phyloP scores from a whole-genome alignment of 2,329 filamentous ascomycete species.

The Sporothrix pallida region DNA sequence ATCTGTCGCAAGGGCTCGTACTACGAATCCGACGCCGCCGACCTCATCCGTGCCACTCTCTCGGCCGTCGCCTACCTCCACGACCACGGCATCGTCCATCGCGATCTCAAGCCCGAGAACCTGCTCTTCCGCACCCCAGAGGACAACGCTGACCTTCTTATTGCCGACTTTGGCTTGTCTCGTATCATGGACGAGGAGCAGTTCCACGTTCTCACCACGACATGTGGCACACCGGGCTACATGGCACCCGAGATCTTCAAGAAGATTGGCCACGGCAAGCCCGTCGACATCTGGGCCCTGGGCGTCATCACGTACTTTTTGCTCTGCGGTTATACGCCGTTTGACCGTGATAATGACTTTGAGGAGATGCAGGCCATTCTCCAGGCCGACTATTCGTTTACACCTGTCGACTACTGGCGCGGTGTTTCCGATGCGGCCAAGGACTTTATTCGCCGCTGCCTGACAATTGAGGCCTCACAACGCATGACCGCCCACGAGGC shows the following conservation, averaged over 20 bases:
- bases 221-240: conserved; percentile 96
- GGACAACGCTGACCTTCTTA: conserved; percentile 94
- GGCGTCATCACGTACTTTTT: conserved; percentile 99
- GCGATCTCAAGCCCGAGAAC: conserved; percentile 97
- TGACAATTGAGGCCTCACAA: conserved; percentile 84
- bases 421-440: conserved; percentile 85
- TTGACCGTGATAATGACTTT: conserved; percentile 95
- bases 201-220: conserved; percentile 96
- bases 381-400: conserved; percentile 94
- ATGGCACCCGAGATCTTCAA: conserved; percentile 99
- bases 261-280: conserved; percentile 96
- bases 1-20: conserved; percentile 99
- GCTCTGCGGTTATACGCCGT: conserved; percentile 96
- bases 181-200: conserved; percentile 99
- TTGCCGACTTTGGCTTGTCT: conserved; percentile 94
- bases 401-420: conserved; percentile 94
- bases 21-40: conserved; percentile 95
- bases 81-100: conserved; percentile 97
- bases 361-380: conserved; percentile 99
- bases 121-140: conserved; percentile 95
- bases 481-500: conserved; percentile 91
- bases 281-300: conserved; percentile 97
- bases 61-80: conserved; percentile 98
- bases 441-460: conserved; percentile 88
- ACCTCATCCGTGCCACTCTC: conserved; percentile 90